These are phyloP conservation scores for Amphirosellinia nigrospora DNA, from an alignment of 495 filamentous ascomycete species.

Conservation along the genomic window DNA sequence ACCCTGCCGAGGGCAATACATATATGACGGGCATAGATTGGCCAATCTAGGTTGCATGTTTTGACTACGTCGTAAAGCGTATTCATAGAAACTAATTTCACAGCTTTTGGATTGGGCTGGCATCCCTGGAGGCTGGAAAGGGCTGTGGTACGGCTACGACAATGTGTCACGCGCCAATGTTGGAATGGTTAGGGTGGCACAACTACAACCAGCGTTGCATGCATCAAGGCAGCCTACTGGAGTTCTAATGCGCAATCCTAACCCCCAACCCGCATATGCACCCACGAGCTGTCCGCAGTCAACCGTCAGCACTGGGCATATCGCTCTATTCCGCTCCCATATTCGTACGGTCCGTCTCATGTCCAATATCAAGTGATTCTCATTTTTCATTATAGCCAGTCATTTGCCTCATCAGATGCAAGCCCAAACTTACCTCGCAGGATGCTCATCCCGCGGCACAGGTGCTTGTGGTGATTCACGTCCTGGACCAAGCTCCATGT, in stretches of 20 bases:
- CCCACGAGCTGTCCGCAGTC: not conserved
- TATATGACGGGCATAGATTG: slow-evolving; percentile 28
- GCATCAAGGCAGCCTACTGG: slow-evolving; percentile 24
- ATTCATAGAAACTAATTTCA: slow-evolving; percentile 10
- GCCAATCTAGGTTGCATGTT: slow-evolving; percentile 25
- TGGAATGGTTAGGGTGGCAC: slow-evolving; percentile 19
- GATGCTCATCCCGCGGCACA: not conserved
- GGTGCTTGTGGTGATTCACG: not conserved
- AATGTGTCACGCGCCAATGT: slow-evolving; percentile 29
- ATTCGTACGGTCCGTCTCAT: not conserved
- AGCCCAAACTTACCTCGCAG: not conserved
- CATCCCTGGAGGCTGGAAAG: slow-evolving; percentile 3
- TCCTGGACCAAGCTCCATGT: not conserved
- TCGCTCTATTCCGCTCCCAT: not conserved
- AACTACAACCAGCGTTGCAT: slow-evolving; percentile 25
- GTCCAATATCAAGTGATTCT: not conserved
- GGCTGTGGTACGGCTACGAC: slow-evolving; percentile 11
- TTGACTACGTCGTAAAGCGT: not conserved
- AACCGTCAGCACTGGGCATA: not conserved
- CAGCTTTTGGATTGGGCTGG: slow-evolving; percentile 6
- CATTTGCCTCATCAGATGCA: not conserved
- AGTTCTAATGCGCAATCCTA: slow-evolving; percentile 2
- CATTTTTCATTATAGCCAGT: not conserved
- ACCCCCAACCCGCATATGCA: slow-evolving; percentile 11
- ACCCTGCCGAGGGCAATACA: slow-evolving; percentile 34